phyloP scores from a whole-genome alignment of 2,329 filamentous ascomycete genomes.

The Thielaviopsis populi region DNA sequence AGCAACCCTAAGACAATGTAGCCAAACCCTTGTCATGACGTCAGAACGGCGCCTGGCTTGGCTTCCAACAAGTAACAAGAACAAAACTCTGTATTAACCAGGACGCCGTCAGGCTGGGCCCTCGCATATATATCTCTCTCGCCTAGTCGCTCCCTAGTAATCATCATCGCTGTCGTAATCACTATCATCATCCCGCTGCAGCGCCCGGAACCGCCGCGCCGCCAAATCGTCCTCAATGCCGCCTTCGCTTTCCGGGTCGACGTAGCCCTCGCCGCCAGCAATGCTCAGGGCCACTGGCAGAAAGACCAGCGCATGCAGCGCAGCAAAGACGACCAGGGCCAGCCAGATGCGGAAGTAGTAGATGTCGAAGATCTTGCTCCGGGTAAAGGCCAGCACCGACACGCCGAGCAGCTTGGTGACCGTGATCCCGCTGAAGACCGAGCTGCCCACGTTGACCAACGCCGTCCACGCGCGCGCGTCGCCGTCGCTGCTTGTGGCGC shows the following conservation, averaged over 20 bases:
- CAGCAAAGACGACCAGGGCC: constrained; percentile 76
- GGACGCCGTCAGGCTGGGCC: not conserved
- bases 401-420: constrained; percentile 91
- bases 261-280: constrained; percentile 72
- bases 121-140: not conserved
- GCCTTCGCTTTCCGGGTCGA: constrained; percentile 74
- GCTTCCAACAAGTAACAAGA: no score
- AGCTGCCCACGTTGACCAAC: constrained; percentile 84
- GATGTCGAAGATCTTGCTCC: constrained; percentile 97
- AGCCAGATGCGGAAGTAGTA: constrained; percentile 99
- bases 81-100: not conserved
- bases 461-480: constrained; percentile 86
- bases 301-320: constrained; percentile 77
- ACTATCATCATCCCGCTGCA: constrained; percentile 8
- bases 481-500: constrained; percentile 55
- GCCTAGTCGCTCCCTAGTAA: not conserved
- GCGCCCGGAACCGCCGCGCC: constrained; percentile 41
- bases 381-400: constrained; percentile 79
- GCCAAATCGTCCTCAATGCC: constrained; percentile 82
- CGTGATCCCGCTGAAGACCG: constrained; percentile 91
- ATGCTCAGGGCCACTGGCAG: constrained; percentile 79
- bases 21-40: not conserved
- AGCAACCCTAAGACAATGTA: not conserved
- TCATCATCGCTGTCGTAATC: constrained; percentile 8
- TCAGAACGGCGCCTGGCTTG: no score